Evolutionary conservation across 2,329 filamentous ascomycete genomes (phyloP), one percentile per base, ranked within the genome.

Genomic region (Aspergillus melleus): DNA sequence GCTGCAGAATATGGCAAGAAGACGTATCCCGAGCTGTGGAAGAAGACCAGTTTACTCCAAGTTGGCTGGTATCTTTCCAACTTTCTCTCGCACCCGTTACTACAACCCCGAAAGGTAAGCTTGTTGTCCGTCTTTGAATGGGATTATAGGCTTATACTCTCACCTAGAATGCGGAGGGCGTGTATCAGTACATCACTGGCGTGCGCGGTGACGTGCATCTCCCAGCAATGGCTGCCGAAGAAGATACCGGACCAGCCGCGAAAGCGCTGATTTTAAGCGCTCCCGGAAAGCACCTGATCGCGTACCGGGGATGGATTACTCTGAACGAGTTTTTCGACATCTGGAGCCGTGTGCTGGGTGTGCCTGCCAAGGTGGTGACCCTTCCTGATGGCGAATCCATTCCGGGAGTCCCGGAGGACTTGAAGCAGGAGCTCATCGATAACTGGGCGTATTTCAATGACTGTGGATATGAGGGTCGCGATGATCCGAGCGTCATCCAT

Each of bases 1-100:
- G 72, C 68, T 5, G 69, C 65, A 2, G 64, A 69, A 2, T 79
- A 79, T 51, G 64, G 71, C 36, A 64, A 60, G 51, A 58, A 68
- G 19, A 51, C 55, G n/a, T 67, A 72, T 61, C 68, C 67, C 0
- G 55, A 58, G 10, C 58, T 77, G 36, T 69, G 66, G 30, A 61
- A 57, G 44, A 73, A 70, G 59, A 72, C 69, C 53, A 72, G 64
- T 32, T 62, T 71, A 36, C n/a, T 78, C 14, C 68, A 76, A 54
- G 66, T 74, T 16, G 73, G 72, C 3, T 70, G 69, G 53, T 77
- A 76, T 59, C 57, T 73, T 8, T 67, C 68, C 6, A 79, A 78
- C 55, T 68, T 36, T 22, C 19, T 63, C 8, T 47, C 44, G 12
- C 29, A 47, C 2, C 20, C 39, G 1, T 11, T 57, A 1, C 42